phyloP scores from a whole-genome alignment of 2,329 filamentous ascomycete species.

The Curvularia spicifera region DNA sequence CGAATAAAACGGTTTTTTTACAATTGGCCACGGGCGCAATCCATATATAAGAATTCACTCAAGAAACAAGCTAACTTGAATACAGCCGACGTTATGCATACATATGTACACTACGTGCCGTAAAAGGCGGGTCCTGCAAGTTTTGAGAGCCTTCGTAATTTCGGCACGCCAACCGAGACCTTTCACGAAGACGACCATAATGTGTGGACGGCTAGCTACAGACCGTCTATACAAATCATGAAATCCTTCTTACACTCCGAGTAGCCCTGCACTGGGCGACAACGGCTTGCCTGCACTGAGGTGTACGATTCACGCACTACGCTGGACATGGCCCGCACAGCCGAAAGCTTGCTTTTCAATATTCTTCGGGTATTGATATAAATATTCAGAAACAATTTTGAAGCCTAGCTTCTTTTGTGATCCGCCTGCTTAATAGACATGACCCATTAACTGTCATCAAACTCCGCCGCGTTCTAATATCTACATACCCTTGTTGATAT shows the following conservation, averaged over 20 bases:
- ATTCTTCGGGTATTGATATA: background rate
- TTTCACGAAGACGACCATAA: background rate
- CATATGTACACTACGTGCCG: background rate
- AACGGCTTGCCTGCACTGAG: background rate
- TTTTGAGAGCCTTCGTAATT: background rate
- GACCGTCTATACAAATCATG: background rate
- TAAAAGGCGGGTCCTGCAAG: background rate
- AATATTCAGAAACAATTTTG: background rate
- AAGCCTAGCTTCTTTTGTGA: background rate
- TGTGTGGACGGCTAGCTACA: background rate
- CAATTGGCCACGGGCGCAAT: background rate
- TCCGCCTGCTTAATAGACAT: background rate
- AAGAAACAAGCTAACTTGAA: background rate
- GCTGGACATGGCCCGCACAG: no score
- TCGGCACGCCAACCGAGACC: background rate
- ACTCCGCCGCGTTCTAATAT: background rate
- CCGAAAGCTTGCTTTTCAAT: no score
- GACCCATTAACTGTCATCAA: background rate
- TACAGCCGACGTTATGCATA: background rate
- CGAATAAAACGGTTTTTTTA: no score
- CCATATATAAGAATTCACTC: background rate
- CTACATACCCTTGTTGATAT: slow-evolving; percentile 23
- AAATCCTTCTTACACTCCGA: background rate
- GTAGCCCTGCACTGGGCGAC: background rate
- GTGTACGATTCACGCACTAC: background rate